Evolutionary conservation across 345 rosid genomes (phyloP), one percentile per base, ranked within the genome.

Genomic region (Mallotus nudiflorus): DNA sequence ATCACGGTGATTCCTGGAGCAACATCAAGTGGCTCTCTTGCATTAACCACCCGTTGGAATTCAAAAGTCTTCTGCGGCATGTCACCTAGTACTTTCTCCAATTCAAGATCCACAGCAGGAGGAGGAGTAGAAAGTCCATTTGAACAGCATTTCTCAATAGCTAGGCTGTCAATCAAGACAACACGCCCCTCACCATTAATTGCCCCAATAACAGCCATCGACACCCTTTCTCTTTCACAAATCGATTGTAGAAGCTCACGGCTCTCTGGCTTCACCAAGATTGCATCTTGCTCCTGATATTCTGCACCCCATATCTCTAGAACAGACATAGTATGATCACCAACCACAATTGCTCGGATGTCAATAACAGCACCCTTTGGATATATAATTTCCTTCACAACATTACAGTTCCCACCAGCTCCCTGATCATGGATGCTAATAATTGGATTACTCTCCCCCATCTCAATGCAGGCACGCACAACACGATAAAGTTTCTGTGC

Each of bases 261-360:
- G 69, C 91, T 90, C 83, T 88, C 93, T 49, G 96, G 88, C 80
- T 87, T 89, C 79, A 94, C 89, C 85, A 94, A 80, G 82, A 94
- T 87, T 1, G 98, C 97, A 81, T 94, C 97, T 81, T 94, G 98
- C 82, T 94, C 97, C 75, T 94, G 98, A 77, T 94, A 94, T 71
- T 94, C 98, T 27, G 98, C 98, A 74, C 97, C 97, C 96, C 96
- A 91, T 62, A 94, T 94, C 85, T 94, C 98, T 85, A 94, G 79
- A 44, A 91, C 88, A 31, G 97, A 94, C 98, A 91, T 86, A 4
- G 93, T 94, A 76, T 87, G 93, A 69, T 94, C 98, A 12, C 98
- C 97, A 27, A 94, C 93, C 52, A 90, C 91, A 67, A 94, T 80
- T 9, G 95, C 86, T 24, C 89, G 73, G 53, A 94, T 83, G 67